Evolutionary conservation across 495 filamentous ascomycete species (phyloP), one percentile per base, ranked within the genome.

Genomic region (Oleoguttula mirabilis): DNA sequence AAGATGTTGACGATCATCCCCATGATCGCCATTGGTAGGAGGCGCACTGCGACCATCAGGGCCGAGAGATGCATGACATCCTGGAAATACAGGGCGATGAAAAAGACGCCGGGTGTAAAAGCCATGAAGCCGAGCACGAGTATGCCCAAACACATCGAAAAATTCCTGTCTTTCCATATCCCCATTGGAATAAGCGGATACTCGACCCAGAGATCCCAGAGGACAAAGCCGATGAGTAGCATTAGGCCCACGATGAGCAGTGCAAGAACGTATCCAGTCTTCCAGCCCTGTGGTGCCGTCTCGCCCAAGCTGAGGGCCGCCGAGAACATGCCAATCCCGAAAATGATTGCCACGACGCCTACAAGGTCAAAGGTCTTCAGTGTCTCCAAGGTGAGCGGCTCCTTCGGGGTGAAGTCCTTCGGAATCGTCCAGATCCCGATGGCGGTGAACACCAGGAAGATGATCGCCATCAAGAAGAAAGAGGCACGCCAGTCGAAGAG

Each of bases 381-480:
- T 5, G 68, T 67, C 21, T 63, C 55, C 41, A 64, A 46, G 25
- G 57, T 65, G n/a, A 79, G 52, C 12, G 61, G 60, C 41, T 66
- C 59, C 35, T 64, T 69, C 6, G 48, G 43, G 16, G 66, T 66
- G 36, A 64, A 65, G 41, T 79, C 73, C 3, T 63, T 55, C 5
- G 82, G 82, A 35, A 86, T 76, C 24, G 80, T 73, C 48, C 75
- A 72, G n/a, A 75, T 48, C 7, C 72, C 79, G 14, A 77, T 61
- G 12, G 69, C 57, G 0, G 75, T 75, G 45, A 80, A 66, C 14
- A 70, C 61, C 14, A 71, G 62, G 31, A 75, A 80, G 11, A 82
- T 63, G 28, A 82, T 71, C 16, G 77, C 71, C 3, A 81, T 65
- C 4, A 75, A 63, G 62, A 74, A 82, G 43, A 82, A 83, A 0